phyloP scores from a whole-genome alignment of 768 basidiomycete genomes.

The Boletus huronensis region DNA sequence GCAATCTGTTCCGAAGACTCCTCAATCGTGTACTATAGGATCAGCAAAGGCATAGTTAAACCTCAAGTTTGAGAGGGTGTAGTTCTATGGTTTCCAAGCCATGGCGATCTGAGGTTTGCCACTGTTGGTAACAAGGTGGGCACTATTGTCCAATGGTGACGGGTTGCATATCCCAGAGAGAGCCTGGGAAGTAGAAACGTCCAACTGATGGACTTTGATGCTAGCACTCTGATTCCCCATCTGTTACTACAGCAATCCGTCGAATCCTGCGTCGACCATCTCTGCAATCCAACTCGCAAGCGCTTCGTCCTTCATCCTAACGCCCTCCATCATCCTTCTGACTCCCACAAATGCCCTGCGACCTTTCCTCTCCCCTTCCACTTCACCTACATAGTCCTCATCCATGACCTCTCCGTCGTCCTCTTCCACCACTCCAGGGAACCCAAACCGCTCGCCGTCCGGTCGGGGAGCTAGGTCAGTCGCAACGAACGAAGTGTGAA shows the following conservation, averaged over 20 bases:
- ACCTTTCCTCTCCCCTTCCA: slow-evolving; percentile 69
- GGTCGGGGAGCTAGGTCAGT: slow-evolving; percentile 60
- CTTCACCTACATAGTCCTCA: slow-evolving; percentile 40
- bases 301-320: slow-evolving; percentile 62
- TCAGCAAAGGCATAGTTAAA: slow-evolving; percentile 74
- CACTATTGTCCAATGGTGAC: not conserved
- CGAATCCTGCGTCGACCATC: slow-evolving; percentile 51
- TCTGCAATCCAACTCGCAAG: slow-evolving; percentile 58
- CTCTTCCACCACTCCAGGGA: slow-evolving; percentile 79
- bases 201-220: not conserved
- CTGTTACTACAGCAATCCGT: slow-evolving; percentile 28
- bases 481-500: slow-evolving; percentile 73
- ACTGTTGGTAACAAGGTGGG: not conserved
- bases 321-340: slow-evolving; percentile 56
- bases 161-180: not conserved
- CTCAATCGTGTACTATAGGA: slow-evolving; percentile 81
- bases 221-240: not conserved
- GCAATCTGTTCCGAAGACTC: slow-evolving; percentile 76
- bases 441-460: slow-evolving; percentile 85
- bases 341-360: slow-evolving; percentile 66
- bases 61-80: slow-evolving; percentile 46
- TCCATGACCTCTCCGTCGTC: slow-evolving; percentile 59
- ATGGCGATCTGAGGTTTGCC: not conserved
- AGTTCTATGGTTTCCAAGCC: not conserved
- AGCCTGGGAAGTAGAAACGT: not conserved